Conservation (phyloP, 225 moss, liverwort and hornwort genomes). For the Antitrichia curtipendula region DNA sequence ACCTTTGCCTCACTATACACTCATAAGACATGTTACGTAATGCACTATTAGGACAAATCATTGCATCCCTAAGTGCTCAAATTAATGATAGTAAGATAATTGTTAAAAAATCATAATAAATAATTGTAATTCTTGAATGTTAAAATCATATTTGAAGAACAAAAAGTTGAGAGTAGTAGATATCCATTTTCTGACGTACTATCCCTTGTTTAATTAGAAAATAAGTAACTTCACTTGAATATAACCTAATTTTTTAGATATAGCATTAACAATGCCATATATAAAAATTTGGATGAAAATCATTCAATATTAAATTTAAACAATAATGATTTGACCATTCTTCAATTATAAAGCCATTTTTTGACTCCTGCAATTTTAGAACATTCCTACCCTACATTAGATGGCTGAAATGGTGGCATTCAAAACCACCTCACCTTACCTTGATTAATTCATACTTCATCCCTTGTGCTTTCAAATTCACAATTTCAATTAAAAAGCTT, state of each 20-base stretch:
- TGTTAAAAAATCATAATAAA: not conserved
- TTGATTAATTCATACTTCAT: not conserved
- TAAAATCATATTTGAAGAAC: not conserved
- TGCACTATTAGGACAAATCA: not conserved
- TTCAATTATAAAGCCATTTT: not conserved
- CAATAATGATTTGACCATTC: not conserved
- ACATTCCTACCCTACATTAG: not conserved
- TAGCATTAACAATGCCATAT: not conserved
- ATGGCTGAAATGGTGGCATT: rapidly evolving
- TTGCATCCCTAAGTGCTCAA: not conserved
- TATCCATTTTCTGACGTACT: not conserved
- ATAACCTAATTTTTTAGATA: not conserved
- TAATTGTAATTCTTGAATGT: not conserved
- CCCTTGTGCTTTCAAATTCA: not conserved
- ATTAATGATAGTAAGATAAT: not conserved
- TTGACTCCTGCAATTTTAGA: not conserved
- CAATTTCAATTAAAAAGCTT: not conserved
- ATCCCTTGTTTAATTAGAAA: not conserved
- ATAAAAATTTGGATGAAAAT: not conserved
- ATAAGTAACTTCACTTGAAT: not conserved
- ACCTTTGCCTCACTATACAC: too few species aligned
- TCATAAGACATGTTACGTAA: too few species aligned
- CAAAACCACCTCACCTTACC: not conserved
- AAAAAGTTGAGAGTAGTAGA: not conserved
- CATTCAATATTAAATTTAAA: not conserved